phyloP scores from a whole-genome alignment of 1,284 basidiomycete genomes.

The Boletellus deceptivus region DNA sequence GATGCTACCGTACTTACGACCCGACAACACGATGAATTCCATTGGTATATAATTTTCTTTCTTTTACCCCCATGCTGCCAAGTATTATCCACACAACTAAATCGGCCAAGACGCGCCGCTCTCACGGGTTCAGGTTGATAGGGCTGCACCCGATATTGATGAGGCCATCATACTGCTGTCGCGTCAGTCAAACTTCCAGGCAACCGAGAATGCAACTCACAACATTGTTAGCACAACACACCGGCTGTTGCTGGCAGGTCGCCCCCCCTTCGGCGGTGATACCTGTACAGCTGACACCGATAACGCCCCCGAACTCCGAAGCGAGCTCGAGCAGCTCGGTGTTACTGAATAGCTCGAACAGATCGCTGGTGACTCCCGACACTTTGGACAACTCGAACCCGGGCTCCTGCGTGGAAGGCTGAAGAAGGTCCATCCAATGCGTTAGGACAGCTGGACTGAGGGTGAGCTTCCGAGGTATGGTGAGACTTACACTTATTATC shows the following conservation, averaged over 20 bases:
- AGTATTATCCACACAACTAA: not conserved
- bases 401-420: not conserved
- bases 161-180: not conserved
- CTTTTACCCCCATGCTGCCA: too few species aligned
- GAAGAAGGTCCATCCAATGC: not conserved
- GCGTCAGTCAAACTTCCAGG: constrained; percentile 1
- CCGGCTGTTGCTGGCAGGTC: constrained; percentile 8
- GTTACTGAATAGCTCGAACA: not conserved
- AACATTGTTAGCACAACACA: constrained; percentile 11
- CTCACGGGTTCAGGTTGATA: constrained; percentile 3
- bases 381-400: not conserved
- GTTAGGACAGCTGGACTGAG: not conserved
- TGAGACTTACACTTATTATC: constrained; percentile 3
- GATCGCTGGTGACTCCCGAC: not conserved
- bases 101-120: not conserved
- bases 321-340: not conserved
- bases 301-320: not conserved
- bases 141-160: constrained; percentile 18
- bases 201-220: constrained; percentile 6
- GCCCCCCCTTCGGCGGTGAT: too few species aligned
- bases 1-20: too few species aligned
- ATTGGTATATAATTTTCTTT: not conserved
- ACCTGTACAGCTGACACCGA: constrained; percentile 9
- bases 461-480: not conserved
- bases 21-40: too few species aligned